A percentile compares a stretch with the other conserved stretches of the same genome.
Evolutionary conservation across 768 basidiomycete species (phyloP).

Genomic region (Pulveroboletus sp.): DNA sequence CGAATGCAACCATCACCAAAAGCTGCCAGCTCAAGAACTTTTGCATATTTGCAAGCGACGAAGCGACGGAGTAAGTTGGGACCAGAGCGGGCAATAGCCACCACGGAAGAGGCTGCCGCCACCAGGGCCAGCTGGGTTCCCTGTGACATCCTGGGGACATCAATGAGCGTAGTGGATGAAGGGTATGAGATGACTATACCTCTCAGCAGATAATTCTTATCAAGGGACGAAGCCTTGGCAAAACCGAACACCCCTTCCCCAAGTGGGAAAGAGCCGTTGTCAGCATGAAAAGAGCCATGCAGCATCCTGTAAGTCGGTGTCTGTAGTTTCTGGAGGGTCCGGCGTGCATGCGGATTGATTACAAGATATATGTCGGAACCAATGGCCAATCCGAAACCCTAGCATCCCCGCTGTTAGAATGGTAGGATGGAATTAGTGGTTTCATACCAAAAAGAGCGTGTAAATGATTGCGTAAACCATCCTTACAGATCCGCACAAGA

Average conservation of each 20-base stretch:
- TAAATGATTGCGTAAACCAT: constrained; percentile 87
- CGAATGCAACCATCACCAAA: constrained; percentile 77
- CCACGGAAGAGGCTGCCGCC: constrained; percentile 71
- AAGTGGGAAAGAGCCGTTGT: constrained; percentile 44
- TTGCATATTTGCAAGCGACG: constrained; percentile 75
- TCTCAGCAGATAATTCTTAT: constrained; percentile 29
- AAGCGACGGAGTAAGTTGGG: constrained; percentile 69
- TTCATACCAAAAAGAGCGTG: constrained; percentile 67
- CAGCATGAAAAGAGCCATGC: constrained; percentile 52
- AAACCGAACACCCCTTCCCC: constrained; percentile 47
- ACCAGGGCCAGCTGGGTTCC: constrained; percentile 73
- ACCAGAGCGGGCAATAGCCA: constrained; percentile 78
- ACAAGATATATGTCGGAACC: constrained; percentile 79
- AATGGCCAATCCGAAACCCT: constrained; percentile 83
- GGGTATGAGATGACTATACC: constrained; percentile 12
- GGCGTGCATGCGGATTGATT: constrained; percentile 55
- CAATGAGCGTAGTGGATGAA: constrained; percentile 23
- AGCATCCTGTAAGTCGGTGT: constrained; percentile 40
- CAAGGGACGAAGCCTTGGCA: constrained; percentile 33
- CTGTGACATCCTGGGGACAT: constrained; percentile 63
- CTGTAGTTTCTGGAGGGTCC: constrained; percentile 29
- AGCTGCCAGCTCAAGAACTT: constrained; percentile 66
- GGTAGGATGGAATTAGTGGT: neutral
- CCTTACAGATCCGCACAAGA: constrained; percentile 77
- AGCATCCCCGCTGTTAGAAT: neutral